A percentile compares a stretch with the other conserved stretches of the same genome.
Conservation (phyloP, 2,329 filamentous ascomycete species). For the Emergomyces pasteurianus region DNA sequence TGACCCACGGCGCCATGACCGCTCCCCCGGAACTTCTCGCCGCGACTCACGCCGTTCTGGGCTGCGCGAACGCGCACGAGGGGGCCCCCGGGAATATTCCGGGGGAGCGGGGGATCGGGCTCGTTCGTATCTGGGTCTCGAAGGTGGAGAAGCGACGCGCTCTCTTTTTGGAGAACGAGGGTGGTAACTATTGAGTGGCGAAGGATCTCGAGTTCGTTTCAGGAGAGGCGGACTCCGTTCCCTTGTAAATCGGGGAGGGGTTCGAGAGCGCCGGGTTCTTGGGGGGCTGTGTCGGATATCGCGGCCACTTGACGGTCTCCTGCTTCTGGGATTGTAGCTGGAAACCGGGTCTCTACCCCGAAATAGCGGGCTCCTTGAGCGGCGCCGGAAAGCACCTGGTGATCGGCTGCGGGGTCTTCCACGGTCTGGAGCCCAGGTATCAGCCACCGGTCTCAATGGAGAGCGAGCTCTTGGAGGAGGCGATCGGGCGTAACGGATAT, state of each 20-base stretch:
- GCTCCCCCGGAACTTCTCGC: conserved; percentile 35
- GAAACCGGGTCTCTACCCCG: conserved; percentile 24
- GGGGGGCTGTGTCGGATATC: conserved; percentile 30
- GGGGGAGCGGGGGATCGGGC: conserved; percentile 33
- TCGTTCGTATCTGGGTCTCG: conserved; percentile 19
- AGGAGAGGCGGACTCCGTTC: conserved; percentile 20
- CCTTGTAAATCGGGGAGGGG: conserved; percentile 22
- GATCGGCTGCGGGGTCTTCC: conserved; percentile 32
- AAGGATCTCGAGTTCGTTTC: conserved; percentile 26
- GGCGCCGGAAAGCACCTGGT: conserved; percentile 27
- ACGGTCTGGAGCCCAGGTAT: conserved; percentile 30
- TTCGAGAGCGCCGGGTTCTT: conserved; percentile 27
- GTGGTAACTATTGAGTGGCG: conserved; percentile 21
- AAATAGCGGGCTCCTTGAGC: conserved; percentile 31
- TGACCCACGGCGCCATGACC: conserved; percentile 43
- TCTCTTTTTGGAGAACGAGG: conserved; percentile 24
- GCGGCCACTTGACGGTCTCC: conserved; percentile 30
- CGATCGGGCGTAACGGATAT: conserved; percentile 24
- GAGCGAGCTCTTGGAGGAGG: conserved; percentile 26
- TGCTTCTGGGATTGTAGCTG: conserved; percentile 23
- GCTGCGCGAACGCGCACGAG: conserved; percentile 40
- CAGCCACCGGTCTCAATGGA: conserved; percentile 24
- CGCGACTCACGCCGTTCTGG: conserved; percentile 41
- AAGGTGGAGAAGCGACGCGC: conserved; percentile 16
- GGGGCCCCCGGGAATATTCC: conserved; percentile 26